Percentiles rank a stretch among this genome's conserved stretches.
Conservation (phyloP, 106 monocot genomes). For the Allium fistulosum region DNA sequence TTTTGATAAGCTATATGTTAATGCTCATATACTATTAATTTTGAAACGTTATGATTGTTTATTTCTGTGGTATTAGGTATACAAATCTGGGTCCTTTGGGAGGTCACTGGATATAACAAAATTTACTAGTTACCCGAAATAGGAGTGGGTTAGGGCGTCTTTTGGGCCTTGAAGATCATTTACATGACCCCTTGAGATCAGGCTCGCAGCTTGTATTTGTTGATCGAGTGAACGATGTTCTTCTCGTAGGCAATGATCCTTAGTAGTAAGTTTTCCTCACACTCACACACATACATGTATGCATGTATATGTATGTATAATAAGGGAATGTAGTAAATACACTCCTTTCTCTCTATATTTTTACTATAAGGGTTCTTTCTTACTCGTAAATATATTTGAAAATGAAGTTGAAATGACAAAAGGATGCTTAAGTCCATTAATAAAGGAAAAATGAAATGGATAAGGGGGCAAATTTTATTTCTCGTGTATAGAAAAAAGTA, state of each 20-base stretch:
- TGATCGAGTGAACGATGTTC: slow-evolving; percentile 75
- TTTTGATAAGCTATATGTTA: background rate
- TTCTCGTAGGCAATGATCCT: slow-evolving; percentile 74
- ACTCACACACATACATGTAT: too few relatives aligned
- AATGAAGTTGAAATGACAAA: too few relatives aligned
- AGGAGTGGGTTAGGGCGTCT: slow-evolving; percentile 61
- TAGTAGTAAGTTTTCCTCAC: slow-evolving; percentile 57
- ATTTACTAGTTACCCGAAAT: slow-evolving; percentile 71
- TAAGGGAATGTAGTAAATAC: too few relatives aligned
- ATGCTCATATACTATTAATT: background rate
- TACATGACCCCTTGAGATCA: slow-evolving; percentile 90
- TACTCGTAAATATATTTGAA: too few relatives aligned
- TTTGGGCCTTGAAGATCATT: slow-evolving; percentile 71
- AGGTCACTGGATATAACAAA: slow-evolving; percentile 78
- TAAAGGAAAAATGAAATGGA: too few relatives aligned
- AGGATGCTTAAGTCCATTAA: too few relatives aligned
- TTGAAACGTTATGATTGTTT: background rate
- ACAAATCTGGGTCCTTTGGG: slow-evolving; percentile 67
- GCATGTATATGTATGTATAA: too few relatives aligned
- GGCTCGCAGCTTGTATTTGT: slow-evolving; percentile 99
- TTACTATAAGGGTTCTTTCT: too few relatives aligned
- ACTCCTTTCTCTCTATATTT: too few relatives aligned
- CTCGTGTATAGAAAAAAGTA: too few relatives aligned
- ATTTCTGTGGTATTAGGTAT: slow-evolving; percentile 26
- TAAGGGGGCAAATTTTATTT: too few relatives aligned